Percentiles rank a stretch among this genome's conserved stretches.
phyloP scores from a whole-genome alignment of 2,329 filamentous ascomycete species.

The Bretziella fagacearum region DNA sequence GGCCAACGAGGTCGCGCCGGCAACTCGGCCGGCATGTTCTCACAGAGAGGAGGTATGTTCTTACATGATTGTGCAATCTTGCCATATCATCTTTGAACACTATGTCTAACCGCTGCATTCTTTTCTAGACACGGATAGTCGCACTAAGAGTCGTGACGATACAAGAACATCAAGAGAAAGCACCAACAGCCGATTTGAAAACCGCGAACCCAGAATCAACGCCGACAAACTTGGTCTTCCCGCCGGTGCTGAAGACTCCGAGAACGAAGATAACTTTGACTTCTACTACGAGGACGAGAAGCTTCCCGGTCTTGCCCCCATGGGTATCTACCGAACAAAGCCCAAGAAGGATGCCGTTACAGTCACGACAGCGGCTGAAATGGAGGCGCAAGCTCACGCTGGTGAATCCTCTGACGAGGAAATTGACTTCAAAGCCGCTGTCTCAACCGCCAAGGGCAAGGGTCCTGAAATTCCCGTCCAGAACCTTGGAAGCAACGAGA shows the following conservation, averaged over 20 bases:
- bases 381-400: constrained; percentile 10
- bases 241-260: constrained; percentile 25
- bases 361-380: constrained; percentile 12
- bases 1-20: constrained; percentile 25
- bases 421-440: constrained; percentile 14
- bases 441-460: constrained; percentile 9
- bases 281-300: constrained; percentile 25
- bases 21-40: constrained; percentile 16
- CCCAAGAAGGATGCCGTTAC: constrained; percentile 11
- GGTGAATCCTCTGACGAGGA: constrained; percentile 14
- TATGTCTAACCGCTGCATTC: too few relatives aligned
- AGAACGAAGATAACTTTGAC: constrained; percentile 30
- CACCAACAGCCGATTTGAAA: constrained; percentile 18
- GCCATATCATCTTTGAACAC: neutral
- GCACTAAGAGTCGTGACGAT: constrained; percentile 16
- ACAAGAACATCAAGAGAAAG: constrained; percentile 19
- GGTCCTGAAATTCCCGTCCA: constrained; percentile 37
- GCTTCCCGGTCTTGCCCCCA: constrained; percentile 28
- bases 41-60: constrained; percentile 16
- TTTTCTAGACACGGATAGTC: too few relatives aligned
- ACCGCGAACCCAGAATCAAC: constrained; percentile 35
- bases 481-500: constrained; percentile 30
- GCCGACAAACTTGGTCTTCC: constrained; percentile 34
- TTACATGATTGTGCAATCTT: neutral
- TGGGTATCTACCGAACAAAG: constrained; percentile 32